Evolutionary conservation across 129 eudicot genomes (phyloP), one percentile per base, ranked within the genome.

Genomic region (Lactuca sativa): DNA sequence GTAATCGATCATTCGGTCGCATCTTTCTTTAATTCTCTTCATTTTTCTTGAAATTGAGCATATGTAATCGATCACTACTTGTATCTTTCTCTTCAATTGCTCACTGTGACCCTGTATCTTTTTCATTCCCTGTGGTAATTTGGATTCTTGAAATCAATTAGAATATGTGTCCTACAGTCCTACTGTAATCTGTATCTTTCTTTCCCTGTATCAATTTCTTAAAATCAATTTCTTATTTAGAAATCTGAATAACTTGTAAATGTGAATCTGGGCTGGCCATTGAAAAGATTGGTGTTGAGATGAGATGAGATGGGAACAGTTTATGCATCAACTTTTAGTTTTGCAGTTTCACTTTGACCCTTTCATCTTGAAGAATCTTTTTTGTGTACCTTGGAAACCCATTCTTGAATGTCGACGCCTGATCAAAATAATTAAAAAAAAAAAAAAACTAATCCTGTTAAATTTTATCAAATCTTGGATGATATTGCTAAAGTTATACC

Each of bases 321-420:
- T 43, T 59, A 52, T 71, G 65, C 65, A 47, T 71, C 58, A 16
- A 16, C 76, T 57, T 74, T 71, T 57, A 72, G 67, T 76, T 64
- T 65, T 76, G 83, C 61, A 73, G 64, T 79, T 79, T 86, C 52
- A 84, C 79, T 86, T 90, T 79, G 16, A 77, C 69, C 76, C 95
- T 90, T 70, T 88, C 89, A 72, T 87, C 83, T 70, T 82, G 87
- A 56, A 84, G 84, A 67, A 83, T 79, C 82, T 87, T 87, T 70
- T 87, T 87, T 70, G 86, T 72, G 74, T 79, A 90, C 71, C 95
- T 84, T 13, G 91, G 86, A 76, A 85, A 90, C 67, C 89, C 97
- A 66, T 90, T 85, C 80, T 90, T 87, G 82, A 87, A 86, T 18
- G 84, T 75, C 31, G 96, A 89, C 33, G 86, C 89, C 96, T 89